These are phyloP conservation scores for Aureobasidium sp. DNA, from an alignment of 2,329 filamentous ascomycete species.

Conservation along the genomic window DNA sequence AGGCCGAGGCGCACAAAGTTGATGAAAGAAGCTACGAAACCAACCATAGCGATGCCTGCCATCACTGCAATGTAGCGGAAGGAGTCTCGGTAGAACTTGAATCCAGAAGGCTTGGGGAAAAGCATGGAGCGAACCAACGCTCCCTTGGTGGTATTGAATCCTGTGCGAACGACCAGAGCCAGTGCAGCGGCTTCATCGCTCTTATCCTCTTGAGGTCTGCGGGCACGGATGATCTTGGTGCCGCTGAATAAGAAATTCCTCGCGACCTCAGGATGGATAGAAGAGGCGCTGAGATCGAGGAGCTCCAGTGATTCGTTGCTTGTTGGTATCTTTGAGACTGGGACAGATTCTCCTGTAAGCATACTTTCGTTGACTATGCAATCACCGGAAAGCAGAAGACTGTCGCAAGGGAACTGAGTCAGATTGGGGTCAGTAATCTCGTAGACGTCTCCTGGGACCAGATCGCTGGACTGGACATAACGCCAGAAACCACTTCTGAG, in stretches of 20 bases:
- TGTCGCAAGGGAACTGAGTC: conserved; percentile 84
- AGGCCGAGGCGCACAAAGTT: conserved; percentile 85
- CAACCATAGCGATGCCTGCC: conserved; percentile 75
- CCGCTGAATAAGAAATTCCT: conserved; percentile 90
- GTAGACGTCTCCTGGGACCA: conserved; percentile 93
- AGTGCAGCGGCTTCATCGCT: conserved; percentile 85
- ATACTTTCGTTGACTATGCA: conserved; percentile 99
- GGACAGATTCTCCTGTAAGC: conserved; percentile 94
- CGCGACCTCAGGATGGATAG: conserved; percentile 74
- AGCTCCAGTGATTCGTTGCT: conserved; percentile 69
- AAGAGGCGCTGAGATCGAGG: conserved; percentile 72
- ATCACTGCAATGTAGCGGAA: conserved; percentile 98
- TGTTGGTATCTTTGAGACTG: conserved; percentile 84
- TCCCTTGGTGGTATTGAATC: conserved; percentile 96
- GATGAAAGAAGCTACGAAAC: conserved; percentile 83
- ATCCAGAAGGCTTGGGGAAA: conserved; percentile 95
- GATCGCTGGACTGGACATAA: conserved; percentile 74
- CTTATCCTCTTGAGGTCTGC: conserved; percentile 77
- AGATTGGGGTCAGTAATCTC: conserved; percentile 92
- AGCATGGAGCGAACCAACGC: conserved; percentile 95
- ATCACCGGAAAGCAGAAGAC: conserved; percentile 82
- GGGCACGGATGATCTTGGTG: conserved; percentile 87
- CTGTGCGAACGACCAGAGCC: conserved; percentile 86
- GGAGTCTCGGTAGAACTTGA: conserved; percentile 97
- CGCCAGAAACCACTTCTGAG: conserved; percentile 94